phyloP scores from a whole-genome alignment of 768 basidiomycete genomes.

The Russula griseocarnosa region DNA sequence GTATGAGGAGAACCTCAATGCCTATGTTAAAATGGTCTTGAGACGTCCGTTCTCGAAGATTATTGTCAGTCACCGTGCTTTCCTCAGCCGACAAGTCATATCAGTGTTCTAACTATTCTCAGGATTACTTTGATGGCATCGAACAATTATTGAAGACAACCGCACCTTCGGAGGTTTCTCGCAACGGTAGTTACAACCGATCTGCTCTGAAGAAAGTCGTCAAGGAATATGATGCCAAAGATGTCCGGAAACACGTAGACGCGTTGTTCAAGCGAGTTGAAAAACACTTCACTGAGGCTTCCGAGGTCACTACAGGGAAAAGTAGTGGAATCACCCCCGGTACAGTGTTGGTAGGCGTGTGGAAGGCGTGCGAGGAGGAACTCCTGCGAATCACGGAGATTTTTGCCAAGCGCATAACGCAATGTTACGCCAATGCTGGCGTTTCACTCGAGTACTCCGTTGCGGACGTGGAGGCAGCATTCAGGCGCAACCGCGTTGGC shows the following conservation, averaged over 20 bases:
- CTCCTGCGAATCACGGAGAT: conserved; percentile 66
- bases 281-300: conserved; percentile 89
- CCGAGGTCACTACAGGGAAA: conserved; percentile 59
- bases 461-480: conserved; percentile 72
- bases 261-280: conserved; percentile 85
- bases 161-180: conserved; percentile 68
- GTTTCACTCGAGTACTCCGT: conserved; percentile 68
- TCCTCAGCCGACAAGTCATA: not conserved
- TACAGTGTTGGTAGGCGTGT: conserved; percentile 75
- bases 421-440: conserved; percentile 76
- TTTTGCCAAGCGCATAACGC: conserved; percentile 62
- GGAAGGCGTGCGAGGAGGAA: conserved; percentile 89
- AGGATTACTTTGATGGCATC: conserved; percentile 95
- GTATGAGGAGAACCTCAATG: conserved; percentile 83
- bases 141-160: conserved; percentile 83
- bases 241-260: conserved; percentile 85
- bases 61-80: conserved; percentile 42
- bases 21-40: conserved; percentile 84
- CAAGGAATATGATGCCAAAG: conserved; percentile 83
- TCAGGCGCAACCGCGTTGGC: conserved; percentile 56
- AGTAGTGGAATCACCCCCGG: conserved; percentile 51
- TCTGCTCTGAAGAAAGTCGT: conserved; percentile 76
- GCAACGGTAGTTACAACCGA: conserved; percentile 71
- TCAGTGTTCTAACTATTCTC: conserved; percentile 15
- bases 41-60: conserved; percentile 83